Conservation (phyloP, 805 yeast species). For the Saccharomycopsis oosterbeekiorum region DNA sequence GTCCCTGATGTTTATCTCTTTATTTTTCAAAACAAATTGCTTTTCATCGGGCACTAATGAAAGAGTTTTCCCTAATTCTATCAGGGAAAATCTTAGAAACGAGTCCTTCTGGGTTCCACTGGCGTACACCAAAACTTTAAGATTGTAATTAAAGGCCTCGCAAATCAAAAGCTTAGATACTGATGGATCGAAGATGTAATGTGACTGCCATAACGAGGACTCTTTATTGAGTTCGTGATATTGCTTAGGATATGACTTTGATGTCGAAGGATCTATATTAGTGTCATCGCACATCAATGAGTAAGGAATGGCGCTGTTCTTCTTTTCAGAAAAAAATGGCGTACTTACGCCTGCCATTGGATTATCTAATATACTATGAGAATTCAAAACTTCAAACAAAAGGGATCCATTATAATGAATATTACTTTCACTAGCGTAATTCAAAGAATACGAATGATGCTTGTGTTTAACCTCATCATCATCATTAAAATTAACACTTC, state of each 20-base stretch:
- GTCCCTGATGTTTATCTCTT: neutral
- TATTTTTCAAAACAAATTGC: neutral
- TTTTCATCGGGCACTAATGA: neutral
- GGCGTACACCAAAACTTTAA: neutral
- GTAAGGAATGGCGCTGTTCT: neutral
- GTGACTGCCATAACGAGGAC: slow-evolving; percentile 4
- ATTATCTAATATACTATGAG: neutral
- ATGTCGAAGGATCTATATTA: neutral
- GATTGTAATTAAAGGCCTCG: neutral
- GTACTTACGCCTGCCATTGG: neutral
- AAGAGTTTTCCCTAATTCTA: slow-evolving; percentile 18
- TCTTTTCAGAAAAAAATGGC: too few species aligned
- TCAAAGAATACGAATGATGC: neutral
- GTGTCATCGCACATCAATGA: neutral
- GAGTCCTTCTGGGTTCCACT: neutral
- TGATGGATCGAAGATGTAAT: neutral
- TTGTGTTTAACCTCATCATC: neutral
- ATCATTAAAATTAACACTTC: neutral
- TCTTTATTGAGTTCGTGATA: neutral
- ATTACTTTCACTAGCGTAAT: neutral
- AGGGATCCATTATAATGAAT: neutral
- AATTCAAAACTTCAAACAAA: slow-evolving; percentile 1
- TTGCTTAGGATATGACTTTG: neutral
- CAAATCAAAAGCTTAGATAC: neutral
- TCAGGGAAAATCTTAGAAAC: neutral